Conservation (phyloP, 164 flowering plant genomes). For the Protea cynaroides region DNA sequence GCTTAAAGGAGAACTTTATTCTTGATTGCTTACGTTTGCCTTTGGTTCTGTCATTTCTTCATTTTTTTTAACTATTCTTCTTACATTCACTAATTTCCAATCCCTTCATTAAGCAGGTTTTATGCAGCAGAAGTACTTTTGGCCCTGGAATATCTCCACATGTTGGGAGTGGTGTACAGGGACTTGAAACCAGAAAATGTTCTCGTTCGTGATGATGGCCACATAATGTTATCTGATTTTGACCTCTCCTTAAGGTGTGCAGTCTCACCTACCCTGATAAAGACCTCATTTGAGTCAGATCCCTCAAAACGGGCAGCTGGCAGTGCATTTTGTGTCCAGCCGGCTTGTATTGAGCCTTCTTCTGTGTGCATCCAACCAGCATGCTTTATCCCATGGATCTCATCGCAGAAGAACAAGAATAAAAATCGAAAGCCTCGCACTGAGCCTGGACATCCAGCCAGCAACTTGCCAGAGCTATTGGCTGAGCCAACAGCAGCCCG, state of each 20-base stretch:
- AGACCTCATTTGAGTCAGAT: conserved; percentile 39
- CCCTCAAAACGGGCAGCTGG: conserved; percentile 46
- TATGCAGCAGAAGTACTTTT: conserved; percentile 90
- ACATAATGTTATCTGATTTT: conserved; percentile 92
- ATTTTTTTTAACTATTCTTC: too few relatives aligned
- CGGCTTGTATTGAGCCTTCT: conserved; percentile 85
- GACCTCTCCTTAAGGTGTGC: conserved; percentile 84
- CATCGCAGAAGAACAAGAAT: conserved; percentile 66
- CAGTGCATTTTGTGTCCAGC: conserved; percentile 76
- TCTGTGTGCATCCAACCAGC: conserved; percentile 84
- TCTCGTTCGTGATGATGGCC: conserved; percentile 90
- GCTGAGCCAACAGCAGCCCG: conserved; percentile 69
- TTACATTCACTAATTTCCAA: not conserved
- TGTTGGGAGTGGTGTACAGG: conserved; percentile 91
- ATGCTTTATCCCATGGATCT: conserved; percentile 76
- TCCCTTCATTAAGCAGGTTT: conserved; percentile 45
- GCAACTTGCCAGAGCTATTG: conserved; percentile 46
- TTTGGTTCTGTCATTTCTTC: not conserved
- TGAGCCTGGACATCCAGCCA: conserved; percentile 31
- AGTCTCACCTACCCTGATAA: conserved; percentile 78
- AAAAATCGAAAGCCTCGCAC: conserved; percentile 38
- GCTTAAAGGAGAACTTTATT: too few relatives aligned
- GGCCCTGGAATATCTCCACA: conserved; percentile 90
- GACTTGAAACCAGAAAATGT: conserved; percentile 95
- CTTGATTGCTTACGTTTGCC: too few relatives aligned